phyloP scores from a whole-genome alignment of 257 asterid species.

The Primulina eburnea region DNA sequence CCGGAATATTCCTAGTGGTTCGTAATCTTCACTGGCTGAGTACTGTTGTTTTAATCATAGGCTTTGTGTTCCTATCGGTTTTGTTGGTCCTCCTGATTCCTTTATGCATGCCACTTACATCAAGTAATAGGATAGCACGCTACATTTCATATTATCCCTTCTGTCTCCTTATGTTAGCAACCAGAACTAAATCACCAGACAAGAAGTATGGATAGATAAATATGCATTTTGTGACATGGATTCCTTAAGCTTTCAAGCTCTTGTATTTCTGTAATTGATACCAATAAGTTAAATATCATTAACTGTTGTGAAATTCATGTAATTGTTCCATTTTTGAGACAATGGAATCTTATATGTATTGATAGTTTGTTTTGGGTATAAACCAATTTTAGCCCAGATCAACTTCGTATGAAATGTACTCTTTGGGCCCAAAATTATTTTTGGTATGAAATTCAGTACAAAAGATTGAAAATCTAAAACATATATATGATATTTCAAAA shows the following conservation, averaged over 20 bases:
- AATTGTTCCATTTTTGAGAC: not conserved
- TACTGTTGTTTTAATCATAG: constrained; percentile 25
- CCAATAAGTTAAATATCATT: too few relatives aligned
- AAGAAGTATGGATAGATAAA: too few relatives aligned
- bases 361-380: too few relatives aligned
- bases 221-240: not conserved
- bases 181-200: not conserved
- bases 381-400: too few relatives aligned
- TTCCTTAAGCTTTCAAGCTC: not conserved
- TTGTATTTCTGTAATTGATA: too few relatives aligned
- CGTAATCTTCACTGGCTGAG: constrained; percentile 40
- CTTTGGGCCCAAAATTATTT: too few relatives aligned
- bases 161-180: constrained; percentile 18
- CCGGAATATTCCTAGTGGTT: constrained; percentile 32
- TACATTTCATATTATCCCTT: constrained; percentile 30
- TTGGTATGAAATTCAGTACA: too few relatives aligned
- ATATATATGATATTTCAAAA: too few relatives aligned
- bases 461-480: too few relatives aligned
- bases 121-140: constrained; percentile 18
- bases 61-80: constrained; percentile 18
- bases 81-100: constrained; percentile 22
- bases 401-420: too few relatives aligned
- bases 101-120: constrained; percentile 1
- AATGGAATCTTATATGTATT: too few relatives aligned
- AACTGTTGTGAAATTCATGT: too few relatives aligned